phyloP scores from a whole-genome alignment of 75 land plant species.

The Cryptomeria japonica region DNA sequence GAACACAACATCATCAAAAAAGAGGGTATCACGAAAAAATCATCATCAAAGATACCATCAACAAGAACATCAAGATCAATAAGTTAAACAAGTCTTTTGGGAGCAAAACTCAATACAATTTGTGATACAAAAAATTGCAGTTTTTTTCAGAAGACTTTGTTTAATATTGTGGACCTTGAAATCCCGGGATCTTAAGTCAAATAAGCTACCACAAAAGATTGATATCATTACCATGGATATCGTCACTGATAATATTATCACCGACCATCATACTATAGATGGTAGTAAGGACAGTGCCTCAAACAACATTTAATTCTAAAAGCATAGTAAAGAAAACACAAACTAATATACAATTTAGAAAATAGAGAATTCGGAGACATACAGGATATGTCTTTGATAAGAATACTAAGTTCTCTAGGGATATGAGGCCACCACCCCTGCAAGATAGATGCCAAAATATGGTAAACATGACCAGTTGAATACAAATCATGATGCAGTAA shows the following conservation, averaged over 20 bases:
- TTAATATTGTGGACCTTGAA: too few species aligned
- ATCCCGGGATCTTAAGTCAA: too few species aligned
- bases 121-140: too few species aligned
- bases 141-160: too few species aligned
- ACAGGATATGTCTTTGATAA: constrained; percentile 42
- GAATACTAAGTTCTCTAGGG: constrained; percentile 44
- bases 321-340: not conserved
- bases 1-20: not conserved
- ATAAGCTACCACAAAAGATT: too few species aligned
- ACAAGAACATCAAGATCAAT: not conserved
- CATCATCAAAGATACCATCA: not conserved
- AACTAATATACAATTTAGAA: not conserved
- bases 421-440: constrained; percentile 53
- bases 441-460: not conserved
- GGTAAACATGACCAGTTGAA: not conserved
- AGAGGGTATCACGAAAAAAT: not conserved
- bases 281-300: not conserved
- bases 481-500: not conserved
- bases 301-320: not conserved
- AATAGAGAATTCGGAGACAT: not conserved
- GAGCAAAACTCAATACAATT: too few species aligned
- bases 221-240: not conserved
- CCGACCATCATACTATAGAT: not conserved
- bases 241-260: too few species aligned
- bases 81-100: not conserved